These are phyloP conservation scores for Talaromyces liani DNA, from an alignment of 495 filamentous ascomycete genomes.

Conservation along the genomic window DNA sequence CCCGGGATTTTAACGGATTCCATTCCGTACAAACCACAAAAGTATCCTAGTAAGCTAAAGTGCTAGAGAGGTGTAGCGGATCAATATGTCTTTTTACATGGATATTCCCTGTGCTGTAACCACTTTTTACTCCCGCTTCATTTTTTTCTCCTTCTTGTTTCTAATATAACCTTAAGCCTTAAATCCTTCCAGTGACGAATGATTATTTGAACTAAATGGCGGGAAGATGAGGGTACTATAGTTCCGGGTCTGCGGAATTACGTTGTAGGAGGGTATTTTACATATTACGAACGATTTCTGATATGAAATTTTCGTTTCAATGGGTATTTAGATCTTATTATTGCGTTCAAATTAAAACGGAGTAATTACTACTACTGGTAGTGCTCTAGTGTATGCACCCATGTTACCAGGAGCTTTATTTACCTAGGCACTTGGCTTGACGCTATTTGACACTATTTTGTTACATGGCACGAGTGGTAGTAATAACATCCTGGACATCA, in stretches of 20 bases:
- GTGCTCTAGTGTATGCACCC: background rate
- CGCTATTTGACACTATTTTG: background rate
- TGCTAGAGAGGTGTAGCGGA: background rate
- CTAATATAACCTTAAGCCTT: background rate
- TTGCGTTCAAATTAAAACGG: background rate
- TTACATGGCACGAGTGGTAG: background rate
- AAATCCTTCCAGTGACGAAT: background rate
- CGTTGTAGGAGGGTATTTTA: background rate
- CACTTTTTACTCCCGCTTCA: background rate
- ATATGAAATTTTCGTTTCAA: background rate
- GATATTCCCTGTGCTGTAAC: background rate
- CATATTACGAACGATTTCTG: background rate
- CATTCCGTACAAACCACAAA: background rate
- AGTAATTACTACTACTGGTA: background rate
- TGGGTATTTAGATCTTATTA: background rate
- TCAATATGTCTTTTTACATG: background rate
- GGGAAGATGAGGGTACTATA: background rate
- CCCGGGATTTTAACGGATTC: background rate
- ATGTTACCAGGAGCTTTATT: background rate
- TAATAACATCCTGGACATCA: background rate
- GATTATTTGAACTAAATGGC: background rate
- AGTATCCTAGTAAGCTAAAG: background rate
- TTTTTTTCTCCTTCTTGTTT: background rate
- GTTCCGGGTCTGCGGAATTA: background rate
- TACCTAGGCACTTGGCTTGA: background rate